These are phyloP conservation scores for Trichoderma sp. DNA, from an alignment of 2,329 filamentous ascomycete genomes.

Conservation along the genomic window DNA sequence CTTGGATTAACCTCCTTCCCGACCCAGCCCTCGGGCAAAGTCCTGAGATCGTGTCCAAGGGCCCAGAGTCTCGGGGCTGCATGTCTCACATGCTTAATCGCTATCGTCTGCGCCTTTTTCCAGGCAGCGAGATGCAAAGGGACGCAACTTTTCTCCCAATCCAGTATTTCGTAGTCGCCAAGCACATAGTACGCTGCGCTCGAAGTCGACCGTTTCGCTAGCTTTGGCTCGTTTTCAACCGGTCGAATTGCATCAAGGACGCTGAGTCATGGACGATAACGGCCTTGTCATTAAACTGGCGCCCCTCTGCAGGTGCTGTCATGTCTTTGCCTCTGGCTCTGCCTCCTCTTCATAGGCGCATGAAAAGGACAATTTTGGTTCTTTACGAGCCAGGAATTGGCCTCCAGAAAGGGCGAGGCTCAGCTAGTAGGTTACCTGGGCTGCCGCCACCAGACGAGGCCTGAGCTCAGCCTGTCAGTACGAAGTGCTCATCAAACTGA, in stretches of 20 bases:
- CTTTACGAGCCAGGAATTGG: not conserved
- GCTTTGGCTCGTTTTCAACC: not conserved
- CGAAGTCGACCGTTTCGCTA: slow-evolving; percentile 5
- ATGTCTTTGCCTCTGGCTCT: not conserved
- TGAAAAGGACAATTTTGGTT: not conserved
- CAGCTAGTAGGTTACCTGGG: not conserved
- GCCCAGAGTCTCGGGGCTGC: not conserved
- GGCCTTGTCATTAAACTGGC: not conserved
- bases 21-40: not conserved
- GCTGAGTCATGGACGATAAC: not conserved
- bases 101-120: not conserved
- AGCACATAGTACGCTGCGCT: not conserved
- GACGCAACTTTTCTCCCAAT: not conserved
- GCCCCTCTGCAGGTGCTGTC: not conserved
- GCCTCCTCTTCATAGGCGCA: not conserved
- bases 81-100: not conserved
- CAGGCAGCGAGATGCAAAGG: not conserved
- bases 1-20: slow-evolving; percentile 6
- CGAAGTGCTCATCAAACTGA: slow-evolving; percentile 4
- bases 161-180: not conserved
- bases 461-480: not conserved
- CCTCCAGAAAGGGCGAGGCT: not conserved
- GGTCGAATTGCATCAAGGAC: not conserved
- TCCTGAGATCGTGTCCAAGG: not conserved
- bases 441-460: not conserved